Conservation (phyloP, 2,329 filamentous ascomycete genomes). For the Cytospora piceae region DNA sequence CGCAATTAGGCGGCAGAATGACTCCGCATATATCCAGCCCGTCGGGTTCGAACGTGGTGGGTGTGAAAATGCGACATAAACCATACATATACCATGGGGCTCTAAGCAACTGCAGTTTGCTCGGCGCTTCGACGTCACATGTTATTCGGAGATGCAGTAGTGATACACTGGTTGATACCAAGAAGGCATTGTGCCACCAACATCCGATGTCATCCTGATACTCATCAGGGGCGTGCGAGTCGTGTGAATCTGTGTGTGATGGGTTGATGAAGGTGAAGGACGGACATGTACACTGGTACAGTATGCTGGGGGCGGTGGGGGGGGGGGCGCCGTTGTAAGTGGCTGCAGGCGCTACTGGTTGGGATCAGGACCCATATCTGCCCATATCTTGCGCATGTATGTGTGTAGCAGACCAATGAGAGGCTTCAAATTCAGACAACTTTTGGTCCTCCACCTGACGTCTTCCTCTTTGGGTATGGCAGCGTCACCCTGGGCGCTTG, state of each 20-base stretch:
- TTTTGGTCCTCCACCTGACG: not conserved
- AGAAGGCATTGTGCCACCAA: constrained; percentile 1
- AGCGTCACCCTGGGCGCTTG: constrained; percentile 27
- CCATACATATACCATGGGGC: not conserved
- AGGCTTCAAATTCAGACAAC: constrained; percentile 3
- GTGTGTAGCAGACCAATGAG: constrained; percentile 14
- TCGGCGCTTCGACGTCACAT: not conserved
- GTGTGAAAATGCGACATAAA: not conserved
- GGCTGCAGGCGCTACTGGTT: constrained; percentile 2
- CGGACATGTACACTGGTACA: too few species aligned
- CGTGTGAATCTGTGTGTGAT: not conserved
- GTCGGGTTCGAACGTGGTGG: not conserved
- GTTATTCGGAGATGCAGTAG: constrained; percentile 1
- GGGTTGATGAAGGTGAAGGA: not conserved
- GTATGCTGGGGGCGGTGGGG: not conserved
- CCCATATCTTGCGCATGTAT: too few species aligned
- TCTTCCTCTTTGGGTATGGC: constrained; percentile 18
- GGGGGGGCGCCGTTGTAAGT: not conserved
- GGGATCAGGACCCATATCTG: constrained; percentile 5
- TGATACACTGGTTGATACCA: not conserved
- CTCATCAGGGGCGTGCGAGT: not conserved
- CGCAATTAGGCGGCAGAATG: constrained; percentile 2
- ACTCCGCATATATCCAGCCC: constrained; percentile 2
- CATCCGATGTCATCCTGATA: not conserved
- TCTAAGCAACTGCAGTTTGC: not conserved